Percentiles rank a stretch among this genome's conserved stretches.
These are phyloP conservation scores for Coemansia sp. DNA, from an alignment of 192 early-diverging fungal species.

Conservation along the genomic window DNA sequence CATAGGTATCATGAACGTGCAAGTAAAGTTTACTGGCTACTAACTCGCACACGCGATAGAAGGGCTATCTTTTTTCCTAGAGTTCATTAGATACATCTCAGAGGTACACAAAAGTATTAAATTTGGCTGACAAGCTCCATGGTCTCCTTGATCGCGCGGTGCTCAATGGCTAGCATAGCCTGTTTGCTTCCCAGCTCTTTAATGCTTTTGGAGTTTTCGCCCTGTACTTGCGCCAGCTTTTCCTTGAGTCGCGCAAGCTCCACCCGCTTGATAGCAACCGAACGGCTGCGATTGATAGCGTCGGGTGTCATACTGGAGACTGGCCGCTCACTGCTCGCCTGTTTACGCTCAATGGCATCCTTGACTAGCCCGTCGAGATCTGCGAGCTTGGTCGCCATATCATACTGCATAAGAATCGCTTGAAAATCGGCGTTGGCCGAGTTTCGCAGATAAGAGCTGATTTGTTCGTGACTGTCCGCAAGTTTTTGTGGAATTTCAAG, in stretches of 20 bases:
- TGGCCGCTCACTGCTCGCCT: slow-evolving; percentile 2
- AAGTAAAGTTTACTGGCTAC: slow-evolving; percentile 8
- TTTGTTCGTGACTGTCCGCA: slow-evolving; percentile 46
- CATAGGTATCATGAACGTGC: slow-evolving; percentile 55
- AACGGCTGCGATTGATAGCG: slow-evolving; percentile 38
- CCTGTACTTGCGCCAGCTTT: slow-evolving; percentile 21
- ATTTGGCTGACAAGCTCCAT: slow-evolving; percentile 10
- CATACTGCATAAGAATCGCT: slow-evolving; percentile 52
- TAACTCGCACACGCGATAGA: too few species aligned
- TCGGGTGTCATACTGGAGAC: slow-evolving; percentile 39
- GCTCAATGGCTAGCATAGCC: slow-evolving; percentile 15
- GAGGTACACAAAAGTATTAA: background rate
- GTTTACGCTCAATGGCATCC: slow-evolving; percentile 33
- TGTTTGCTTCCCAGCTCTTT: slow-evolving; percentile 12
- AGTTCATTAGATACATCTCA: too few species aligned
- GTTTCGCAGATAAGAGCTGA: slow-evolving; percentile 49
- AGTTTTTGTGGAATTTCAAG: slow-evolving; percentile 48
- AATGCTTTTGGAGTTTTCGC: slow-evolving; percentile 25
- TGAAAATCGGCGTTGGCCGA: slow-evolving; percentile 50
- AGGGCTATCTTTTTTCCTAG: too few species aligned
- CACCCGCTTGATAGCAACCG: slow-evolving; percentile 35
- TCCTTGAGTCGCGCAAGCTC: slow-evolving; percentile 34
- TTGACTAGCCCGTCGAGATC: slow-evolving; percentile 39
- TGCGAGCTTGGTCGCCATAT: slow-evolving; percentile 38
- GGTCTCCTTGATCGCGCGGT: slow-evolving; percentile 14